Evolutionary conservation across 331 rosid species (phyloP), one percentile per base, ranked within the genome.

Genomic region (Erythrophleum ivorense): DNA sequence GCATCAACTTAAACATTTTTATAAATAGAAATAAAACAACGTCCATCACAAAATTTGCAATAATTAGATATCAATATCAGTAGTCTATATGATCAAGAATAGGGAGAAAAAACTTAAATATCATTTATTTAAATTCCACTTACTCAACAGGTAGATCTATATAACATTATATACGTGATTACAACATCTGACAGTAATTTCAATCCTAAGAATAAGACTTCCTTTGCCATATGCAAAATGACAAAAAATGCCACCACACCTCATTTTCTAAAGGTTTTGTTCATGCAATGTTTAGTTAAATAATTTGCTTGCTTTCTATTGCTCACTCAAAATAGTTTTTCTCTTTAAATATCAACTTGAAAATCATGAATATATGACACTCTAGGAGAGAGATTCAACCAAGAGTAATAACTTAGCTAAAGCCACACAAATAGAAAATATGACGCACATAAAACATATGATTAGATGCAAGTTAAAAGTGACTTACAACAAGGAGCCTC

Each of bases 401-500:
- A 53, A 73, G 65, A 57, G 46, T 9, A 38, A 59, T 46, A 45
- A 71, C 64, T 71, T 57, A 7, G 72, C 41, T 53, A 33, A 16
- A 50, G 33, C 34, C 46, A 62, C 16, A 49, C 19, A 71, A 14
- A 9, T 34, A 50, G 15, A 14, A 78, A 34, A 36, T 43, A 74
- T 46, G 52, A 8, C 14, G 78, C 43, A 64, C 16, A 21, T 65
- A 80, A 73, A 45, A 78, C 78, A 43, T 18, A 76, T 55, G 72
- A 68, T 72, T 68, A 85, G 45, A 62, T 11, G 71, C 54, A 62
- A 72, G 55, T 12, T 67, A 41, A 78, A 58, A 58, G 38, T 55
- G 69, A 84, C 98, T 83, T 89, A 91, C 98, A 66, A 96, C 90
- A 76, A 89, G 90, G 57, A 95, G 97, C 76, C 85, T 91, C 62